Percentiles rank a stretch among this genome's conserved stretches.
These are phyloP conservation scores for Helotiales sp. DNA, from an alignment of 2,329 filamentous ascomycete species.

Conservation along the genomic window DNA sequence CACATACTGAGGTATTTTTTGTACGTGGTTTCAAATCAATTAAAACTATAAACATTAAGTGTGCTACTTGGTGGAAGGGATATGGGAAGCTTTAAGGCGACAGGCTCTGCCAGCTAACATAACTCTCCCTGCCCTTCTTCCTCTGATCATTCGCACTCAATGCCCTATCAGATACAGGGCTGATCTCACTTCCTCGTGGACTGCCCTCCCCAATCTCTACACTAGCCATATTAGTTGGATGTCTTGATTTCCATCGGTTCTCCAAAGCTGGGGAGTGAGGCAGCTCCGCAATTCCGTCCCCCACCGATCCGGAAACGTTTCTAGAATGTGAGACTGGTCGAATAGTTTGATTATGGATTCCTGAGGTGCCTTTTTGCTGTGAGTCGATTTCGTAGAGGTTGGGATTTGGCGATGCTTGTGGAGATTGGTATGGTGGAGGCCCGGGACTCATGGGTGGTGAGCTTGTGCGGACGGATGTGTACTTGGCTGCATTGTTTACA, in stretches of 20 bases:
- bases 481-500: not conserved
- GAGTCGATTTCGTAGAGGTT: slow-evolving; percentile 15
- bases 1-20: too few species aligned
- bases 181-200: not conserved
- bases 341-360: not conserved
- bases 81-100: not conserved
- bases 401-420: not conserved
- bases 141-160: not conserved
- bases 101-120: slow-evolving; percentile 5
- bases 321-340: not conserved
- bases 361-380: not conserved
- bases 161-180: not conserved
- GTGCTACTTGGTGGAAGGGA: not conserved
- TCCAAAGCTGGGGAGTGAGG: not conserved
- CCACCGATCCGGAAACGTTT: not conserved
- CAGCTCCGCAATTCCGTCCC: not conserved
- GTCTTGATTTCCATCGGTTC: not conserved
- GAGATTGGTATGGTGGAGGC: slow-evolving; percentile 15
- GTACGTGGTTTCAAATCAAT: too few species aligned
- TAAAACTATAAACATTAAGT: not conserved
- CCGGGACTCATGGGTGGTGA: not conserved
- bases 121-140: not conserved
- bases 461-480: not conserved
- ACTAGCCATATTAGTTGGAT: not conserved
- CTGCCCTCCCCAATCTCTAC: not conserved